Percentiles rank a stretch among this genome's conserved stretches.
These are phyloP conservation scores for Buxus sempervirens DNA, from an alignment of 164 flowering plant species.

Conservation along the genomic window DNA sequence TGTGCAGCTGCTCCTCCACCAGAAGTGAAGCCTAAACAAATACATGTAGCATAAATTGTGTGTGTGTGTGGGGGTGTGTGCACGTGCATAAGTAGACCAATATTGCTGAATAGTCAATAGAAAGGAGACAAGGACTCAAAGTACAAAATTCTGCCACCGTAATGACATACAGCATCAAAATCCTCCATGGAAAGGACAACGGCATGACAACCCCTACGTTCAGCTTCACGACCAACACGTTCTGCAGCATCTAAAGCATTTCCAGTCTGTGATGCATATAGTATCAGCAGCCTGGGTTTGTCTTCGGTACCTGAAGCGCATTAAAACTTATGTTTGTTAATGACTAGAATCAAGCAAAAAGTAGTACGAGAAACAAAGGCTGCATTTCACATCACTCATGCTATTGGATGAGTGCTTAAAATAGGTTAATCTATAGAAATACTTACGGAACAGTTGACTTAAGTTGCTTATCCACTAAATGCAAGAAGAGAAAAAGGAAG, in stretches of 20 bases:
- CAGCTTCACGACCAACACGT: conserved; percentile 77
- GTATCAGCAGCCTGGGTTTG: conserved; percentile 42
- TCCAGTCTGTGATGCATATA: conserved; percentile 81
- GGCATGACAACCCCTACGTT: conserved; percentile 59
- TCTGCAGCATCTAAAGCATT: conserved; percentile 90
- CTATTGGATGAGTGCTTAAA: too few species aligned
- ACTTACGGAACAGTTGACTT: too few species aligned
- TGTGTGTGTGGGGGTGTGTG: too few species aligned
- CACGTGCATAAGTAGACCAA: too few species aligned
- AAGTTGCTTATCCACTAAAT: too few species aligned
- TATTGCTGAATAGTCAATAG: not conserved
- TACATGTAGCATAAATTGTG: not conserved
- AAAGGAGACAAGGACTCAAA: not conserved
- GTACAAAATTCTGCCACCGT: not conserved
- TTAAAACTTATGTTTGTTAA: not conserved
- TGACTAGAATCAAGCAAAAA: too few species aligned
- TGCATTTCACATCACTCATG: too few species aligned
- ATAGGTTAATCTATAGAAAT: too few species aligned
- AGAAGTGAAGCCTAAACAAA: not conserved
- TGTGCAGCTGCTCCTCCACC: not conserved
- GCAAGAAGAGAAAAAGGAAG: too few species aligned
- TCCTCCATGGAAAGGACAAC: conserved; percentile 56
- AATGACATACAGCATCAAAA: conserved; percentile 48
- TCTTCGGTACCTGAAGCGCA: conserved; percentile 16
- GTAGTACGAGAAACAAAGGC: too few species aligned